Conservation (phyloP, 129 eudicot genomes). For the Sambucus nigra region DNA sequence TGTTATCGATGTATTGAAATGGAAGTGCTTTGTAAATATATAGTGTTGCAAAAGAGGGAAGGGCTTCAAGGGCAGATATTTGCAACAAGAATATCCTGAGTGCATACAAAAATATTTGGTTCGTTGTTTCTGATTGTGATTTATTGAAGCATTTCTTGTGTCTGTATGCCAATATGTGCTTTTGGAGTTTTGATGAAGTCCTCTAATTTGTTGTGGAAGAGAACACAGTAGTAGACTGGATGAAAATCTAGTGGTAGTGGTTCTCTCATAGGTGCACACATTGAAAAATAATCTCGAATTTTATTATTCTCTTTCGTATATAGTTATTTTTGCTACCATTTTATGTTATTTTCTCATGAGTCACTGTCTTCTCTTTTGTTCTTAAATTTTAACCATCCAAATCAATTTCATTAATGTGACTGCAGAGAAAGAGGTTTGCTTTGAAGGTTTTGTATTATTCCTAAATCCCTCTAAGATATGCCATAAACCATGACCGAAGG, state of each 20-base stretch:
- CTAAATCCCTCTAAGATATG: too few species aligned
- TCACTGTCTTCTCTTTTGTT: background rate
- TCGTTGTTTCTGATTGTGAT: background rate
- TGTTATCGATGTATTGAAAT: background rate
- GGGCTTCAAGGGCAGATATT: background rate
- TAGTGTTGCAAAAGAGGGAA: background rate
- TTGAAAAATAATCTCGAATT: background rate
- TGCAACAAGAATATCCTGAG: background rate
- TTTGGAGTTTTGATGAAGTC: constrained; percentile 2
- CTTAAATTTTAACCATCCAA: background rate
- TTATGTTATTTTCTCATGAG: background rate
- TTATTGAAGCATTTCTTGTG: constrained; percentile 4
- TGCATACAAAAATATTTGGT: background rate
- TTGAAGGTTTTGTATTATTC: too few species aligned
- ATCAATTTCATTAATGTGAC: background rate
- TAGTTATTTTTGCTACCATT: background rate
- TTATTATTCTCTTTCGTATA: background rate
- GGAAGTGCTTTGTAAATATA: background rate
- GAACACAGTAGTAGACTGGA: constrained; percentile 5
- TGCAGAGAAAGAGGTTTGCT: too few species aligned
- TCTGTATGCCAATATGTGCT: background rate
- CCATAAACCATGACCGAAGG: too few species aligned
- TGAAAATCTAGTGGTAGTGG: background rate
- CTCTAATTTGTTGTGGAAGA: background rate
- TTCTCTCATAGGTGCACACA: background rate